Evolutionary conservation across 1,139 yeast species (phyloP), one percentile per base, ranked within the genome.

Genomic region (Scheffersomyces quercinus): DNA sequence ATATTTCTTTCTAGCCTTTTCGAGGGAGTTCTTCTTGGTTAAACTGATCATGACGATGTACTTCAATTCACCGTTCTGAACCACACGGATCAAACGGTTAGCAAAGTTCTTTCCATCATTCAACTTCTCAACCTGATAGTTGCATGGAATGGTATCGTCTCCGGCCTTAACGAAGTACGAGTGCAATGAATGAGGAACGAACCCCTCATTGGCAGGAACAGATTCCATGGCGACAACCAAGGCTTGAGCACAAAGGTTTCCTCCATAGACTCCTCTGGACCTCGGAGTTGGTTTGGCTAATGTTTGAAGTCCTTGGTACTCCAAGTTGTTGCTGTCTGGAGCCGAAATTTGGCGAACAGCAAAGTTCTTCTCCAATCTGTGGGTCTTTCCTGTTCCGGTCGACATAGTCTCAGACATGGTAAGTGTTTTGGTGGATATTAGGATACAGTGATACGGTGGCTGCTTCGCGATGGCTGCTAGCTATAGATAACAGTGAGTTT

Each of bases 201-300:
- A 73, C 2, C 65, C 72, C 2, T 54, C 58, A 30, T 47, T 51
- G 15, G 49, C 45, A 1, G 59, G 59, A 5, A 54, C 50, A 12
- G 72, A 60, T 43, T 63, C 62, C 58, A 73, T 64, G n/a, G 77
- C 77, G 13, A 64, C 77, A 11, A 70, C 53, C 29, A 73, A 52
- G 1, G 74, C 68, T 51, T 72, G 77, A 4, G 70, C 77, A 45
- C 70, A 69, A 28, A 73, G 49, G 43, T 68, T 66, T 0, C 78
- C 79, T 0, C 78, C 78, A 46, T 61, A 73, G 10, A 67, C 76
- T 3, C 77, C 77, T 42, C 75, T 59, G 4, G 73, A 59, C 12
- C 47, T 49, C 1, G 58, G 54, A 3, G 59, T 49, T 4, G 77
- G 76, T 47, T 71, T 70, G 7, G 47, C 45, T 33, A 73, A 60